phyloP scores from a whole-genome alignment of 108 stramenopile species.

The Pseudonitzschia multistriata region DNA sequence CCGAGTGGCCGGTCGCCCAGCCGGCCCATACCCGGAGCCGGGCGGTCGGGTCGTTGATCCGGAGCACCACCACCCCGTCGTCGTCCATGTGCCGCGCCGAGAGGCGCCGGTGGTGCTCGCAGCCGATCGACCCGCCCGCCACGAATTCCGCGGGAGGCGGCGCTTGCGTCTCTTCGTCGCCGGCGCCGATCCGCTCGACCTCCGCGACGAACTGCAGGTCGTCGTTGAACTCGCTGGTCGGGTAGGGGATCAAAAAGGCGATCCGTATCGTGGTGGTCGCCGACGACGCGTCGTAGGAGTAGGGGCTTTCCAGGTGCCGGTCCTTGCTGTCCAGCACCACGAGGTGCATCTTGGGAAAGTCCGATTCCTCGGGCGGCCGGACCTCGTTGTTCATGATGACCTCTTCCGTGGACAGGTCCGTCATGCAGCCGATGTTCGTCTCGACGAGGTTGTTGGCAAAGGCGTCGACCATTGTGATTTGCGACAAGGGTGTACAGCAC shows the following conservation, averaged over 20 bases:
- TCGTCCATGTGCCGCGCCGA: slow-evolving; percentile 22
- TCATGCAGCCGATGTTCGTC: slow-evolving; percentile 35
- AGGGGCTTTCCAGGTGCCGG: slow-evolving; percentile 23
- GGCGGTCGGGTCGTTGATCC: slow-evolving; percentile 25
- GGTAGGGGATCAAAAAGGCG: slow-evolving; percentile 36
- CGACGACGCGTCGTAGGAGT: slow-evolving; percentile 8
- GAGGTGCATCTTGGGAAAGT: slow-evolving; percentile 47
- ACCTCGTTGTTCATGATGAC: slow-evolving; percentile 74
- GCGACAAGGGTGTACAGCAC: no score
- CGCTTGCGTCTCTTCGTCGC: not conserved
- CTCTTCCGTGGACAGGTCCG: slow-evolving; percentile 53
- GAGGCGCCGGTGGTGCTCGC: slow-evolving; percentile 35
- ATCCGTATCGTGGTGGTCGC: slow-evolving; percentile 26
- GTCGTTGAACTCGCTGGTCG: slow-evolving; percentile 35
- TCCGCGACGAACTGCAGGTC: slow-evolving; percentile 68
- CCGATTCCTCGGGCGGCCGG: slow-evolving; percentile 35
- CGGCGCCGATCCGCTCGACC: slow-evolving; percentile 19
- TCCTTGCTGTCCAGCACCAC: slow-evolving; percentile 24
- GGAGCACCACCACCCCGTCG: slow-evolving; percentile 34
- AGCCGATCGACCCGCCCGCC: slow-evolving; percentile 36
- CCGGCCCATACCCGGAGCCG: slow-evolving; percentile 48
- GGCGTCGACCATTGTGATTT: slow-evolving; percentile 5
- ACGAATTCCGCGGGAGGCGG: slow-evolving; percentile 32
- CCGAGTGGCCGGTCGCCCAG: slow-evolving; percentile 78
- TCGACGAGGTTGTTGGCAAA: slow-evolving; percentile 36